These are phyloP conservation scores for Quercus variabilis DNA, from an alignment of 306 rosid species.

Conservation along the genomic window DNA sequence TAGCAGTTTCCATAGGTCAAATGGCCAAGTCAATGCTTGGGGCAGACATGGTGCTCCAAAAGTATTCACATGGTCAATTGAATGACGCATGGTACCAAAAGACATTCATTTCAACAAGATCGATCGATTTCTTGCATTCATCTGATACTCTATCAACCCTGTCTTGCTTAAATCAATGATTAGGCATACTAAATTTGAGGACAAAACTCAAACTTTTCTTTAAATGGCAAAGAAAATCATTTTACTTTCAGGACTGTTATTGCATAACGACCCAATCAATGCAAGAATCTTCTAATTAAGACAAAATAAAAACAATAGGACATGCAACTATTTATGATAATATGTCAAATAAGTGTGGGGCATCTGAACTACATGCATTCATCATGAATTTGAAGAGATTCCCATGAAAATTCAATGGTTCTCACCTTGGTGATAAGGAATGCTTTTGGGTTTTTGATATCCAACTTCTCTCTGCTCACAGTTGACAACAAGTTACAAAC, in stretches of 20 bases:
- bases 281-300: not conserved
- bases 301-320: slow-evolving; percentile 8
- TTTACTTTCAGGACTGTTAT: slow-evolving; percentile 3
- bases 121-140: not conserved
- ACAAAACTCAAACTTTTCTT: not conserved
- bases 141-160: not conserved
- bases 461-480: slow-evolving; percentile 53
- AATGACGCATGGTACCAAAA: not conserved
- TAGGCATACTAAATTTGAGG: not conserved
- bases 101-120: not conserved
- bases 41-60: not conserved
- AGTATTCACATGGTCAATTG: not conserved
- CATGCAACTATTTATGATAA: not conserved
- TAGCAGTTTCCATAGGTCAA: not conserved
- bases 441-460: slow-evolving; percentile 44
- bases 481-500: slow-evolving; percentile 26
- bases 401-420: not conserved
- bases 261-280: slow-evolving; percentile 14
- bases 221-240: not conserved
- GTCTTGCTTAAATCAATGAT: not conserved
- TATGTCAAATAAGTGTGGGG: not conserved
- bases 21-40: not conserved
- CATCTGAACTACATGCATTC: not conserved
- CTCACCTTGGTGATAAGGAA: slow-evolving; percentile 60
- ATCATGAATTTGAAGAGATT: not conserved